These are phyloP conservation scores for Kwoniella dendrophila DNA, from an alignment of 768 basidiomycete genomes.

Conservation along the genomic window DNA sequence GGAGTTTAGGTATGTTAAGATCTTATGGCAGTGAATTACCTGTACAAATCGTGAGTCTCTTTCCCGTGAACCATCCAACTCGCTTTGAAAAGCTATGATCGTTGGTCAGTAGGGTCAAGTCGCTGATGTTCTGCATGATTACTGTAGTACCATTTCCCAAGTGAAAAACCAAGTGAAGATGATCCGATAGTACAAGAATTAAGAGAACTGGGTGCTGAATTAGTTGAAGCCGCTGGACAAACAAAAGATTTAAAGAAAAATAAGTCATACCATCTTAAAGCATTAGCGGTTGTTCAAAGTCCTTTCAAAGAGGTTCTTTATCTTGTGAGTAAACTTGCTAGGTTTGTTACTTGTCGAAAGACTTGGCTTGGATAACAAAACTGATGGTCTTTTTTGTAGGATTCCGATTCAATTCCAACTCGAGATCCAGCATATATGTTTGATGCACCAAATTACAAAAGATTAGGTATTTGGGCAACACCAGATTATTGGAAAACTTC, in stretches of 20 bases:
- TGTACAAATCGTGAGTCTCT: slow-evolving; percentile 45
- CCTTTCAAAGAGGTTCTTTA: slow-evolving; percentile 58
- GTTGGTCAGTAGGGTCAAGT: background rate
- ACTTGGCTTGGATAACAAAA: background rate
- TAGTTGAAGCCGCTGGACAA: slow-evolving; percentile 53
- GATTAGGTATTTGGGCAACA: slow-evolving; percentile 55
- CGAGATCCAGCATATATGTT: slow-evolving; percentile 57
- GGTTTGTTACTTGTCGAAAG: no score
- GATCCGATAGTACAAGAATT: slow-evolving; percentile 57
- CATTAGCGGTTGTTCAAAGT: slow-evolving; percentile 51
- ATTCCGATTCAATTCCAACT: slow-evolving; percentile 54
- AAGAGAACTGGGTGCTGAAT: slow-evolving; percentile 61
- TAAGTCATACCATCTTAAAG: slow-evolving; percentile 56
- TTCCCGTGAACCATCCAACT: background rate
- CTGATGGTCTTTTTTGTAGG: slow-evolving; percentile 19
- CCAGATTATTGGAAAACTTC: slow-evolving; percentile 60
- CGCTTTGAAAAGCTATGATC: no score
- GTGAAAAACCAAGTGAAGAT: slow-evolving; percentile 54
- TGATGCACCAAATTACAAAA: slow-evolving; percentile 55
- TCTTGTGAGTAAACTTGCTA: slow-evolving; percentile 44
- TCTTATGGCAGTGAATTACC: slow-evolving; percentile 42
- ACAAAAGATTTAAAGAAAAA: slow-evolving; percentile 51
- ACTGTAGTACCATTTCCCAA: slow-evolving; percentile 56
- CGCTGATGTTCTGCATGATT: background rate
- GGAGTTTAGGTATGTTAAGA: slow-evolving; percentile 45